A percentile compares a stretch with the other conserved stretches of the same genome.
These are phyloP conservation scores for Salix dunnii DNA, from an alignment of 345 rosid species.

Conservation along the genomic window DNA sequence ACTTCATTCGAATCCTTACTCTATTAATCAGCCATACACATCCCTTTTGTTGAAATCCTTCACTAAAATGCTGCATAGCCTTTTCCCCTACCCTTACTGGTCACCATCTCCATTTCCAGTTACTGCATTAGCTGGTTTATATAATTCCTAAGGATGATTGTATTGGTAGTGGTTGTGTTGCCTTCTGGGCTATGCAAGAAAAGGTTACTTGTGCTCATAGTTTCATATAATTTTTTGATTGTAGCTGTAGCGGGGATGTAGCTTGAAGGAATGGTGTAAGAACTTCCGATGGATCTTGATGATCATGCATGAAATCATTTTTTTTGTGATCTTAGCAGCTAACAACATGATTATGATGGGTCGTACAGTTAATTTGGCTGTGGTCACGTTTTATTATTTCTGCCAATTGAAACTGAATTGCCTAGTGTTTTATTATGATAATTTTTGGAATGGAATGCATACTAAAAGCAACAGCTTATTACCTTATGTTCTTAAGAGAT, in stretches of 20 bases:
- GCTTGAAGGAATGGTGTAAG: not conserved
- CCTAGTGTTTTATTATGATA: not conserved
- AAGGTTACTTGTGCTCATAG: not conserved
- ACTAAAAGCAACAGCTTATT: not conserved
- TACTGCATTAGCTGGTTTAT: not conserved
- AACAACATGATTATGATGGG: not conserved
- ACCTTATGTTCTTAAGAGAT: not conserved
- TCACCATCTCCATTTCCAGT: not conserved
- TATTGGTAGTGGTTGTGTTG: not conserved
- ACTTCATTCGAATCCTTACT: not conserved
- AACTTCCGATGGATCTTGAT: not conserved
- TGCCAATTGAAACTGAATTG: not conserved
- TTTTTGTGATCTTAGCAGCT: not conserved
- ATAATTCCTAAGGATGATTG: not conserved
- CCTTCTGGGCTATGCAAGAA: not conserved
- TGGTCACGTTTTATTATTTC: not conserved
- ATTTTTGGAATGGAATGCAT: not conserved
- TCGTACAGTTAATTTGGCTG: not conserved
- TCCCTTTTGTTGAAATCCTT: not conserved
- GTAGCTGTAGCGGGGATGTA: not conserved
- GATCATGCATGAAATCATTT: not conserved
- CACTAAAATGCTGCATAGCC: not conserved
- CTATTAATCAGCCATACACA: not conserved
- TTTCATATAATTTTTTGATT: not conserved
- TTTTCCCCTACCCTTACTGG: not conserved